Conservation (phyloP, 371 early-diverging fungal genomes). For the Rhizomucor pusillus region DNA sequence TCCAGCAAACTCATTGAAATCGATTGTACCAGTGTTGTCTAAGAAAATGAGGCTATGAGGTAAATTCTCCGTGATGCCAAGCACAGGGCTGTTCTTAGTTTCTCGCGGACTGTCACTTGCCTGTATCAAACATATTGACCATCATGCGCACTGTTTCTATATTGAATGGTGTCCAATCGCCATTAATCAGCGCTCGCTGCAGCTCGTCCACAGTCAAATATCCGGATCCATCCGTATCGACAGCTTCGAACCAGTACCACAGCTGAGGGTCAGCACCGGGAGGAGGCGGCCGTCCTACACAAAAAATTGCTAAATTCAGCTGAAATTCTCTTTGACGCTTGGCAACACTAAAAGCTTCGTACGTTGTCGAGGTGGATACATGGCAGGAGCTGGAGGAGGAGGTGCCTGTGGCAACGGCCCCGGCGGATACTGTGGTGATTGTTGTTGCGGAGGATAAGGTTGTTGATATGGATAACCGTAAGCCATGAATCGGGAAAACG, state of each 20-base stretch:
- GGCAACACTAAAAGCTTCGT: neutral
- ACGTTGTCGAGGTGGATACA: constrained; percentile 8
- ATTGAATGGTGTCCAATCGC: constrained; percentile 65
- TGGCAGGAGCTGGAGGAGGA: constrained; percentile 6
- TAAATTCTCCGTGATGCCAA: neutral
- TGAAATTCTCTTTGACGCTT: neutral
- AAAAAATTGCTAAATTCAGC: neutral
- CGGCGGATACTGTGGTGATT: constrained; percentile 14
- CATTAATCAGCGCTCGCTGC: constrained; percentile 62
- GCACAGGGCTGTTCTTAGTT: neutral
- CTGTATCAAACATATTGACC: constrained; percentile 73
- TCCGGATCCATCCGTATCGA: constrained; percentile 58
- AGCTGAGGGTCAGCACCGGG: constrained; percentile 53
- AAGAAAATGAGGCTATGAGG: neutral
- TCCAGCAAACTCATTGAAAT: constrained; percentile 80
- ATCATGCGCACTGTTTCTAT: constrained; percentile 60
- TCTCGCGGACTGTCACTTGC: constrained; percentile 28
- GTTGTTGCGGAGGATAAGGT: constrained; percentile 8
- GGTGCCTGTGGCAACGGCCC: constrained; percentile 6
- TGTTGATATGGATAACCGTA: constrained; percentile 12
- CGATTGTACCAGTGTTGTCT: constrained; percentile 66
- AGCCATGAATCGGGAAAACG: constrained; percentile 12
- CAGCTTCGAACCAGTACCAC: constrained; percentile 73
- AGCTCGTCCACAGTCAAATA: constrained; percentile 52
- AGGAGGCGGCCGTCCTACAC: constrained; percentile 19